Conservation (phyloP, 2,329 filamentous ascomycete genomes). For the Chalaropsis thielavioides region DNA sequence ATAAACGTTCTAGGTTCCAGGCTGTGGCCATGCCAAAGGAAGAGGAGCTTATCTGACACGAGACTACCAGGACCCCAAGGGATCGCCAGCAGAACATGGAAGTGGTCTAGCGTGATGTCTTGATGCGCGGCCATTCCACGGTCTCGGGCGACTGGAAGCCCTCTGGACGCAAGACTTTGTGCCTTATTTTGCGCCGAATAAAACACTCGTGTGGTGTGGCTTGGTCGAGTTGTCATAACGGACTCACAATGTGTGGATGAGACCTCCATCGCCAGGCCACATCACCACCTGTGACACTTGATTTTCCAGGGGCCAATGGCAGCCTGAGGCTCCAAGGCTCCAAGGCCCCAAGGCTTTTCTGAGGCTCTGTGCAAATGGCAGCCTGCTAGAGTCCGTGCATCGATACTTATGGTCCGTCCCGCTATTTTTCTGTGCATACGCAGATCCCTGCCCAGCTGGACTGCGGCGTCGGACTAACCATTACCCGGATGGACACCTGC, state of each 20-base stretch:
- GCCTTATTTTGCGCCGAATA: background rate
- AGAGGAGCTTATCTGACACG: too few species aligned
- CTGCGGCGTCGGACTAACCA: background rate
- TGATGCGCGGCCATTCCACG: conserved; percentile 3
- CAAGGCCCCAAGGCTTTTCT: background rate
- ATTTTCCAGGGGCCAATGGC: too few species aligned
- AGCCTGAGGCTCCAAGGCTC: background rate
- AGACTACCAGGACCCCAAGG: background rate
- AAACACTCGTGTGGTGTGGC: background rate
- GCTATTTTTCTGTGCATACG: background rate
- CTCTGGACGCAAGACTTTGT: background rate
- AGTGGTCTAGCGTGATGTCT: background rate
- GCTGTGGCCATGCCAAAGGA: too few species aligned
- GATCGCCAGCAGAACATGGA: background rate
- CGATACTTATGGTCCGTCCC: background rate
- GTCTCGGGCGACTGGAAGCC: conserved; percentile 3
- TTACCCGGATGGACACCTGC: background rate
- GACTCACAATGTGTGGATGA: too few species aligned
- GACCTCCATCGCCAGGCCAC: too few species aligned
- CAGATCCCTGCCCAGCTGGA: background rate
- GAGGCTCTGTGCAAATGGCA: background rate
- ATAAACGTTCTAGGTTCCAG: too few species aligned
- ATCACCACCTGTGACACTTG: too few species aligned
- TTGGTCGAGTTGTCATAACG: background rate
- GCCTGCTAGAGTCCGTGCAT: background rate